Evolutionary conservation across 495 filamentous ascomycete genomes (phyloP).

Genomic region (Neurospora sublineolata): DNA sequence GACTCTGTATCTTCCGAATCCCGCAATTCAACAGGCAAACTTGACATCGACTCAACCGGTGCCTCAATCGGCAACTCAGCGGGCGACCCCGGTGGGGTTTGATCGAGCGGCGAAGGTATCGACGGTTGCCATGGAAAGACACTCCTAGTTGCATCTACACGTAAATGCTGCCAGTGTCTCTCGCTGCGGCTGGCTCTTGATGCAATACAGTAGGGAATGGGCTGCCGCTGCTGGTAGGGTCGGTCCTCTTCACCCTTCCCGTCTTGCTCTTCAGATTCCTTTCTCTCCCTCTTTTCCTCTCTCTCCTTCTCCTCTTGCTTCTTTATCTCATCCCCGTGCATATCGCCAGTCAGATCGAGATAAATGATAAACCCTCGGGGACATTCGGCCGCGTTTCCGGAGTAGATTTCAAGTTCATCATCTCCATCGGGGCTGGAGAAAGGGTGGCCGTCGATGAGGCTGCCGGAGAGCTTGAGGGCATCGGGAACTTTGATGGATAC

Average conservation of each 20-base stretch:
- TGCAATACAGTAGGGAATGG: too few species aligned
- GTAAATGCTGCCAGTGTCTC: too few species aligned
- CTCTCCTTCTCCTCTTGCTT: background rate
- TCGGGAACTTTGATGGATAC: background rate
- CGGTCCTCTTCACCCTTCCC: background rate
- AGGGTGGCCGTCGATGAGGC: background rate
- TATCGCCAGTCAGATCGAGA: background rate
- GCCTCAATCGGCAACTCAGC: background rate
- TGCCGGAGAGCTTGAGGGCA: background rate
- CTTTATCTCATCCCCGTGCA: background rate
- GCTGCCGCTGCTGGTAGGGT: too few species aligned
- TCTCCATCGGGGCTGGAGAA: rapidly evolving
- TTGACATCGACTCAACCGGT: background rate
- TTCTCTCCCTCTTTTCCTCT: background rate
- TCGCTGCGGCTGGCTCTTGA: too few species aligned
- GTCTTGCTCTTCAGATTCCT: too few species aligned
- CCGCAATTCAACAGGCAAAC: background rate
- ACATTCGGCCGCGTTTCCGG: background rate
- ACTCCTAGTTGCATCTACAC: too few species aligned
- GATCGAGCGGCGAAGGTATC: too few species aligned
- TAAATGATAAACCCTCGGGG: background rate
- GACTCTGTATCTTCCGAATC: background rate
- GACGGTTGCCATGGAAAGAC: too few species aligned
- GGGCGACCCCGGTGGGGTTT: too few species aligned
- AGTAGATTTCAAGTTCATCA: background rate